Evolutionary conservation across 2,329 filamentous ascomycete genomes (phyloP).

Genomic region (Onygenales sp.): DNA sequence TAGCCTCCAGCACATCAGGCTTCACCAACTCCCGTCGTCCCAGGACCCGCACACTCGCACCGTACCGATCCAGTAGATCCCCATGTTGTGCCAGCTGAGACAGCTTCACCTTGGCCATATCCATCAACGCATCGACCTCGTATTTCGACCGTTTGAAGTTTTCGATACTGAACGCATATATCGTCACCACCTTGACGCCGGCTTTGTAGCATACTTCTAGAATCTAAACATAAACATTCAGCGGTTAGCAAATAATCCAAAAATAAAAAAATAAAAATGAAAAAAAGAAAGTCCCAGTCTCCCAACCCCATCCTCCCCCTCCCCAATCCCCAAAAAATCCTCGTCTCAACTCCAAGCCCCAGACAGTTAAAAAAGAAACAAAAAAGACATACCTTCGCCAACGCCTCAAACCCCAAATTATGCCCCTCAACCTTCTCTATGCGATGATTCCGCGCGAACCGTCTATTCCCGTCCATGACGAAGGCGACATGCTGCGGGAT

Average conservation of each 20-base stretch:
- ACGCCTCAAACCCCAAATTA: constrained; percentile 87
- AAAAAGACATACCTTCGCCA: constrained; percentile 60
- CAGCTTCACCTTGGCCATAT: constrained; percentile 92
- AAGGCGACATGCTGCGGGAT: constrained; percentile 96
- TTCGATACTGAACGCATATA: constrained; percentile 98
- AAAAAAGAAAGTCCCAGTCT: background rate
- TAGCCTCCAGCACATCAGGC: constrained; percentile 76
- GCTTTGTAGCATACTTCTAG: constrained; percentile 98
- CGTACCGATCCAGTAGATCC: constrained; percentile 85
- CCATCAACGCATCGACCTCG: constrained; percentile 94
- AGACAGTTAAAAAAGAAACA: background rate
- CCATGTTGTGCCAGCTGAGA: constrained; percentile 87
- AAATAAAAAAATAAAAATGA: too few relatives aligned
- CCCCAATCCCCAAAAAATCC: background rate
- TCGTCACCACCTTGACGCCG: constrained; percentile 90
- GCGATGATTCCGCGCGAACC: constrained; percentile 79
- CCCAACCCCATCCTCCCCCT: background rate
- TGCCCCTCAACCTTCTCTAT: constrained; percentile 97
- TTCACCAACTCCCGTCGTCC: constrained; percentile 78
- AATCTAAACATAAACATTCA: constrained; percentile 44
- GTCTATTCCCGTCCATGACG: constrained; percentile 96
- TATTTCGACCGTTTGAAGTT: constrained; percentile 97
- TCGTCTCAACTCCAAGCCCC: background rate
- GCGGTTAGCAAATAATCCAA: constrained; percentile 5
- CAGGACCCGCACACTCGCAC: constrained; percentile 74